These are phyloP conservation scores for Chlamydomonas sphaeroides DNA, from an alignment of 139 green algal genomes.

Conservation along the genomic window DNA sequence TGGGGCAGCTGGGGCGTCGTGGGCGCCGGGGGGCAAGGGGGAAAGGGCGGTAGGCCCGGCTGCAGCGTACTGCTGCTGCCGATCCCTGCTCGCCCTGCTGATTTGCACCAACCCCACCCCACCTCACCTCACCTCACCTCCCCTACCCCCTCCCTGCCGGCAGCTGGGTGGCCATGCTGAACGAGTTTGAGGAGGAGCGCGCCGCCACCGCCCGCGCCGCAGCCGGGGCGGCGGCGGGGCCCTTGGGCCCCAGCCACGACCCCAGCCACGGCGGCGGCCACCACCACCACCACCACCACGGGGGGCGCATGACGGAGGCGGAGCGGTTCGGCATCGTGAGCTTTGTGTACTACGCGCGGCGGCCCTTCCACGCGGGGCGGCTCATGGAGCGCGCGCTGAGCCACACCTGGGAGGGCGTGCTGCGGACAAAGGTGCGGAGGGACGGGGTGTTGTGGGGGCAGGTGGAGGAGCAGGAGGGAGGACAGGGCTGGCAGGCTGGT, in stretches of 20 bases:
- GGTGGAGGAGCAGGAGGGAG: no score
- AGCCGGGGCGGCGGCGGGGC: neutral
- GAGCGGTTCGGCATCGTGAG: constrained; percentile 63
- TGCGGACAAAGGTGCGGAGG: constrained; percentile 60
- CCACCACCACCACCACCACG: constrained; percentile 29
- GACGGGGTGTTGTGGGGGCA: no score
- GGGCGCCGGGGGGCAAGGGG: no score
- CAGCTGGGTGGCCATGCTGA: constrained; percentile 50
- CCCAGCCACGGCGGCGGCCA: constrained; percentile 5
- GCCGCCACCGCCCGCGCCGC: neutral
- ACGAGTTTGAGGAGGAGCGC: constrained; percentile 49
- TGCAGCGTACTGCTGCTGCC: no score
- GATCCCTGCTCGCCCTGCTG: no score
- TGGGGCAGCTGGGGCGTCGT: no score
- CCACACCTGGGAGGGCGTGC: constrained; percentile 56
- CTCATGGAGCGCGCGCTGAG: constrained; percentile 60
- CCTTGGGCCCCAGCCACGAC: neutral
- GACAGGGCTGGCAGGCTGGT: no score
- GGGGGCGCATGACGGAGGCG: constrained; percentile 43
- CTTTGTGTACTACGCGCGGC: constrained; percentile 69
- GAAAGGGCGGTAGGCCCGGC: no score
- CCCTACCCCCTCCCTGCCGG: neutral
- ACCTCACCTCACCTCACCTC: no score
- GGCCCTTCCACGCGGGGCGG: constrained; percentile 67
- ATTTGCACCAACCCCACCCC: no score